Conservation (phyloP, 2,329 filamentous ascomycete genomes). For the Trichoderma sp. region DNA sequence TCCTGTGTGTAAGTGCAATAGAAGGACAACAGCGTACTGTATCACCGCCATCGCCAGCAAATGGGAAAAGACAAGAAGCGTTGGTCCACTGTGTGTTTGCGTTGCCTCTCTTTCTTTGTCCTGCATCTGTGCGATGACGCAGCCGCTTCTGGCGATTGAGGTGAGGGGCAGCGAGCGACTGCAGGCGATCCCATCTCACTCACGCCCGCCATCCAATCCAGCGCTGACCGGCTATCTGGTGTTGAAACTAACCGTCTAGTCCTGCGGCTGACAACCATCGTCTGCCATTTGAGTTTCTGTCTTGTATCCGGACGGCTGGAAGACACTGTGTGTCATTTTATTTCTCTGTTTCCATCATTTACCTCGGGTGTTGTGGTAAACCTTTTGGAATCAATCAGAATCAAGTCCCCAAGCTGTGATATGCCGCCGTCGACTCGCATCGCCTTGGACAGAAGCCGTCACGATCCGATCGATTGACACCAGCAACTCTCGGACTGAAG, state of each 20-base stretch:
- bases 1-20: background rate
- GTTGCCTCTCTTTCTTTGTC: background rate
- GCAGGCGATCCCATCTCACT: background rate
- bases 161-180: background rate
- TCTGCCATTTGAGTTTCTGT: background rate
- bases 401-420: background rate
- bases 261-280: background rate
- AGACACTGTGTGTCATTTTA: background rate
- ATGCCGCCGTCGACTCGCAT: background rate
- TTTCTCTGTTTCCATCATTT: background rate
- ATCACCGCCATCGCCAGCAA: background rate
- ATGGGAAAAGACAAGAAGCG: background rate
- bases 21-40: background rate
- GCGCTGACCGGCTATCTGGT: background rate
- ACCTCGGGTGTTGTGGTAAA: background rate
- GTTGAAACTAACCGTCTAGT: background rate
- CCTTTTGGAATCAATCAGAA: background rate
- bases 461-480: background rate
- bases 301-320: background rate
- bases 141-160: background rate
- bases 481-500: background rate
- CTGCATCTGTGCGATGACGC: conserved; percentile 7
- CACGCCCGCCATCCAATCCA: background rate
- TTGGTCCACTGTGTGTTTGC: background rate
- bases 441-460: background rate